Evolutionary conservation across 208 protist genomes (phyloP).

Genomic region (Acanthamoeba comandoni): DNA sequence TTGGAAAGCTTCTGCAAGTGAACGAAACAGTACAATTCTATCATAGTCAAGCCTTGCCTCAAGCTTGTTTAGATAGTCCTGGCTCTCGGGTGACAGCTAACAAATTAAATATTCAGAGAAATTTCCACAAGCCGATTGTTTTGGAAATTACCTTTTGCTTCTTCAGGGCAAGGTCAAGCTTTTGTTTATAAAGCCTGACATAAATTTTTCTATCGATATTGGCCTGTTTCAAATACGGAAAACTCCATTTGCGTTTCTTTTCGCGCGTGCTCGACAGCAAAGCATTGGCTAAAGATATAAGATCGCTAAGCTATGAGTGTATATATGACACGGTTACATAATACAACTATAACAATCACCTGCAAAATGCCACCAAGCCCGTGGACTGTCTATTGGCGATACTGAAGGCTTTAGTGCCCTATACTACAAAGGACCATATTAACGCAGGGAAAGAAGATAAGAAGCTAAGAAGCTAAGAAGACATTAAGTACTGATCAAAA

Average conservation of each 20-base stretch:
- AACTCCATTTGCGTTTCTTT: slow-evolving; percentile 8
- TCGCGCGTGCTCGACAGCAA: slow-evolving; percentile 35
- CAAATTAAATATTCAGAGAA: slow-evolving; percentile 2
- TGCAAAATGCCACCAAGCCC: slow-evolving; percentile 62
- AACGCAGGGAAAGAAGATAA: no score
- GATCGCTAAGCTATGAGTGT: background rate
- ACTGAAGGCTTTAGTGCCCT: background rate
- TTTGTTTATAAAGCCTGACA: slow-evolving; percentile 50
- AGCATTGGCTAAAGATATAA: slow-evolving; percentile 15
- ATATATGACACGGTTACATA: background rate
- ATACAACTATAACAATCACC: background rate
- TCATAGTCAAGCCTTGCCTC: slow-evolving; percentile 62
- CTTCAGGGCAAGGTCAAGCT: slow-evolving; percentile 24
- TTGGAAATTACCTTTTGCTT: slow-evolving; percentile 56
- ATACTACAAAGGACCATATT: background rate
- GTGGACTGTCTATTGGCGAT: background rate
- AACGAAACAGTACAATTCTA: slow-evolving; percentile 49
- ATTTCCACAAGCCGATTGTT: background rate
- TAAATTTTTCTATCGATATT: slow-evolving; percentile 25
- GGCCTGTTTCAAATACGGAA: slow-evolving; percentile 17
- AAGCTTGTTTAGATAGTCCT: background rate
- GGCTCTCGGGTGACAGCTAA: background rate
- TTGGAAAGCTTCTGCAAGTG: slow-evolving; percentile 53
- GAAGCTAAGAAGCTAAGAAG: background rate
- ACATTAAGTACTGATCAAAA: background rate